These are phyloP conservation scores for Phlebiopsis gigantea DNA, from an alignment of 768 basidiomycete genomes.

Conservation along the genomic window DNA sequence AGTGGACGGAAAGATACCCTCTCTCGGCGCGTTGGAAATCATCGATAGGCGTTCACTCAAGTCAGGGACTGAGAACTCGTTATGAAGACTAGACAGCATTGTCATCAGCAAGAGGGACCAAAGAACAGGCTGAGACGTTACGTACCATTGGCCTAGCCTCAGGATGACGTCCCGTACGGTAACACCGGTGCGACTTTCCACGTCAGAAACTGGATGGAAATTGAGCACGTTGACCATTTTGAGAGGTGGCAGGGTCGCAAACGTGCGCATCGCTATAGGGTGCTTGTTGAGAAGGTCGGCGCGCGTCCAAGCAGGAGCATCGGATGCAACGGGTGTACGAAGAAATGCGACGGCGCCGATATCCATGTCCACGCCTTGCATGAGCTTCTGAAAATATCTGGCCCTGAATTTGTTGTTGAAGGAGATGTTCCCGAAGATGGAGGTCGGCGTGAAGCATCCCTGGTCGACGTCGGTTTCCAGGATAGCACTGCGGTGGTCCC, in stretches of 20 bases:
- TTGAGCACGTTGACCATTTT: background rate
- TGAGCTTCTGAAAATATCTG: too few species aligned
- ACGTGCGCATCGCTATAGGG: background rate
- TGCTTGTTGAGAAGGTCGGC: background rate
- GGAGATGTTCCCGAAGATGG: background rate
- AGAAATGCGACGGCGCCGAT: too few species aligned
- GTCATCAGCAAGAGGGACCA: too few species aligned
- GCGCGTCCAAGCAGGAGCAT: background rate
- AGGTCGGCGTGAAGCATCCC: background rate
- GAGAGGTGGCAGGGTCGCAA: background rate
- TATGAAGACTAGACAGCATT: too few species aligned
- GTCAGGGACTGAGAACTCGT: too few species aligned
- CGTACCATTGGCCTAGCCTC: too few species aligned
- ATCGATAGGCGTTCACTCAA: too few species aligned
- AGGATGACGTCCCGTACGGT: background rate
- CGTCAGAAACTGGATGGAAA: background rate
- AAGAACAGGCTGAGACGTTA: too few species aligned
- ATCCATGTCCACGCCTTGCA: background rate
- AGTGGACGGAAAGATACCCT: too few species aligned
- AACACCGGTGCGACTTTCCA: background rate
- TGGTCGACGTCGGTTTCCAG: too few species aligned
- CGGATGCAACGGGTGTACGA: background rate
- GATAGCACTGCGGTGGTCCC: too few species aligned
- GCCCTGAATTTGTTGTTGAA: background rate
- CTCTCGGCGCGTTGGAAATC: too few species aligned